Conservation (phyloP, 176 grass and related monocot species). For the Eleusine indica region DNA sequence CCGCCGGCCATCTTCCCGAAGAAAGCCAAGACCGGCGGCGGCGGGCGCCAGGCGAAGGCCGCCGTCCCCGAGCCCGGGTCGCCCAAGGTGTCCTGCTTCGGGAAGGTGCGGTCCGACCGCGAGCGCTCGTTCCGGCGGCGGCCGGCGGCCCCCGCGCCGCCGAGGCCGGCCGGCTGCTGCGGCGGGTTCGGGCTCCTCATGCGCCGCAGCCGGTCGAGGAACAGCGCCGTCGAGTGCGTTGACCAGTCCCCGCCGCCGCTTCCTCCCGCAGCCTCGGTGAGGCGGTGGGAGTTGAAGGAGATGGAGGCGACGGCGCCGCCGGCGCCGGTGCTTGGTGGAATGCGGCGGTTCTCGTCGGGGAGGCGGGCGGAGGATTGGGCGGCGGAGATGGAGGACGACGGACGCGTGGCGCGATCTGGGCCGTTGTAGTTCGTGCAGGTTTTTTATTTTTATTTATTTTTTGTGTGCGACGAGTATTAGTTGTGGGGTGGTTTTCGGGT, state of each 20-base stretch:
- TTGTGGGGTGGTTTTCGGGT: constrained; percentile 11
- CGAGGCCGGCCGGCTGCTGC: constrained; percentile 50
- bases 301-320: background rate
- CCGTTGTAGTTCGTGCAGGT: constrained; percentile 33
- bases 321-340: constrained; percentile 54
- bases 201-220: constrained; percentile 41
- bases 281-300: background rate
- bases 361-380: constrained; percentile 61
- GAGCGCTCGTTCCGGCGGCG: constrained; percentile 31
- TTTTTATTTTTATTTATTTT: background rate
- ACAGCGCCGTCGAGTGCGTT: constrained; percentile 34
- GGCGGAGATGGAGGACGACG: constrained; percentile 40
- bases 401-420: constrained; percentile 39
- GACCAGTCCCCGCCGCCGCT: constrained; percentile 39
- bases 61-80: constrained; percentile 71
- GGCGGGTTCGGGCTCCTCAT: constrained; percentile 44
- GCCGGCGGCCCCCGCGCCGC: background rate
- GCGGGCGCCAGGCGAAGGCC: constrained; percentile 50
- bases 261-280: background rate
- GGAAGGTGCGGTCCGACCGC: constrained; percentile 74
- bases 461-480: background rate
- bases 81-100: constrained; percentile 93
- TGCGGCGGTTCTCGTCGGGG: constrained; percentile 68
- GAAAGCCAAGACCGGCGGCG: constrained; percentile 47
- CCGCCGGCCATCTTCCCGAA: constrained; percentile 68